phyloP scores from a whole-genome alignment of 192 early-diverging fungal species.

The Funneliformis geosporum region DNA sequence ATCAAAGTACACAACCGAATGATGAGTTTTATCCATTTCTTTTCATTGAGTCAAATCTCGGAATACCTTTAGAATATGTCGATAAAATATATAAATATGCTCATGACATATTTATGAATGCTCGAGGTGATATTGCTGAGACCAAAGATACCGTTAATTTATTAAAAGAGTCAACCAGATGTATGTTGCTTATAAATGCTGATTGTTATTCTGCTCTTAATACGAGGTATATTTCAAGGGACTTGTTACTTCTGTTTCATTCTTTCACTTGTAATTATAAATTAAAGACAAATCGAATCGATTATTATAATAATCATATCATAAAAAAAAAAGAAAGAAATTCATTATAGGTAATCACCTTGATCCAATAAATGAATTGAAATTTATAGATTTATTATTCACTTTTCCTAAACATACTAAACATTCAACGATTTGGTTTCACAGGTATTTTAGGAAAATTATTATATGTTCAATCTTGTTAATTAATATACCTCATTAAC shows the following conservation, averaged over 20 bases:
- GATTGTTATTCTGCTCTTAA: constrained; percentile 54
- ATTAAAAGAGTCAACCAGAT: constrained; percentile 36
- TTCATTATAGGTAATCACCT: constrained; percentile 37
- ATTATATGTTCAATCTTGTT: too few species aligned
- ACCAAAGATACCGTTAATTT: neutral
- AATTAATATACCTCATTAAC: too few species aligned
- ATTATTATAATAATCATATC: neutral
- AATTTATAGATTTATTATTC: constrained; percentile 48
- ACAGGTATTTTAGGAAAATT: constrained; percentile 42
- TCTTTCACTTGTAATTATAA: neutral
- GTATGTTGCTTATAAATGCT: constrained; percentile 52
- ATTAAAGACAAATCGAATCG: neutral
- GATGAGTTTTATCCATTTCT: constrained; percentile 21
- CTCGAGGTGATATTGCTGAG: neutral
- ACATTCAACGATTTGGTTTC: constrained; percentile 53
- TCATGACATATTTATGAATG: constrained; percentile 21
- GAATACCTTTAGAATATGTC: constrained; percentile 11
- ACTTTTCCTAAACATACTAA: constrained; percentile 55
- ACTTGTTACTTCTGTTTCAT: neutral
- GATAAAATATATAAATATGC: constrained; percentile 25
- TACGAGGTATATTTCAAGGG: constrained; percentile 37
- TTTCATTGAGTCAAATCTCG: constrained; percentile 12
- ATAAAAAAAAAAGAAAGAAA: constrained; percentile 40
- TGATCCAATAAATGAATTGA: constrained; percentile 41
- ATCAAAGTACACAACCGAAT: neutral